Evolutionary conservation across 805 yeast species (phyloP), one percentile per base, ranked within the genome.

Genomic region (Crinitomyces ghanaensis): DNA sequence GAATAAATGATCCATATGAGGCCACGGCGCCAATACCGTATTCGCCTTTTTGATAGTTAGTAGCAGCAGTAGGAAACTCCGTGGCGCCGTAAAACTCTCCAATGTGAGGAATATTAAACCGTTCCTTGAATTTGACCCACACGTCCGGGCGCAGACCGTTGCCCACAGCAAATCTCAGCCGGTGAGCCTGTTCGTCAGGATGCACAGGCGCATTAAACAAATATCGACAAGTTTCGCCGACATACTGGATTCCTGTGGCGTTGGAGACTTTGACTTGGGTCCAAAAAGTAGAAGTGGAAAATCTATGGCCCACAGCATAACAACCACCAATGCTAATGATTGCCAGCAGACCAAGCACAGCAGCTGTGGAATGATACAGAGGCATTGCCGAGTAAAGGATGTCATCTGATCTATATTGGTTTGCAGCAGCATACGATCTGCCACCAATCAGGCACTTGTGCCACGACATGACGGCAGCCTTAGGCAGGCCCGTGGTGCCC

Each of bases 21-120:
- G 93, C 72, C 50, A 93, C 78, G 0, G 95, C 91, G 8, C 96
- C 96, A 31, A 84, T 65, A 4, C 93, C 96, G 50, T 63, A 69
- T 26, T 73, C 77, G 16, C 93, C 93, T 30, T 56, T 59, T 57
- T 88, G 96, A 49, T 71, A 69, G 49, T 74, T 76, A 2, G 93
- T 84, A 12, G 86, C 70, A 1, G 93, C 95, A 46, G 82, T 70
- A 13, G 96, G 96, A 2, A 88, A 75, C 53, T 86, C 97, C 1
- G 95, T 84, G 2, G 95, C 79, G 1, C 94, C 94, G 56, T 86
- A 86, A 50, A 88, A 86, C 53, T 86, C 97, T 11, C 93, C 94
- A 39, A 86, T 68, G 4, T 71, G 77, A 18, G 67, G 61, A 39
- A 86, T 77, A 38, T 73, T 68, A 63, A 86, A 86, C 40, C 94